Base-by-base conservation (phyloP, 306 rosid genomes). In the Nissolia schottii region DNA sequence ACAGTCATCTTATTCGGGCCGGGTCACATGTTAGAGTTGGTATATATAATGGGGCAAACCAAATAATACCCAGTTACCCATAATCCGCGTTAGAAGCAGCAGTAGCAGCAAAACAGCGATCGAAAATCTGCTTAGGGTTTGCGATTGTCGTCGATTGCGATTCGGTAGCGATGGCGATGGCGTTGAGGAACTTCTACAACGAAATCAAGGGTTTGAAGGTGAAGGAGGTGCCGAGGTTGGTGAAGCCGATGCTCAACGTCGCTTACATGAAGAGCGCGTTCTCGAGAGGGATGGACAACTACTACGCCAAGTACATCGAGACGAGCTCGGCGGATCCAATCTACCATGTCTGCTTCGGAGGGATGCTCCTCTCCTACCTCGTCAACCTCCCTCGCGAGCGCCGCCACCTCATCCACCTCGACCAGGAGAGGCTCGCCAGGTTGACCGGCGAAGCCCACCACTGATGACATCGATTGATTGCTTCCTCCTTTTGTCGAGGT, bases 331-430 rank as follows among this genome's bases (percentile, higher is more conserved):
- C 70, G 13, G 89, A 84, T 0, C 89, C 89, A 1, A 67, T 90
- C 23, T 65, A 12, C 64, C 98, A 93, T 67, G 84, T 93, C 53
- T 84, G 90, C 87, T 85, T 64, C 12, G 96, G 97, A 0, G 98
- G 98, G 5, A 85, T 90, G 93, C 45, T 80, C 67, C 84, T 93
- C 49, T 90, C 96, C 28, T 93, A 88, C 80, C 85, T 90, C 50
- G 78, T 93, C 43, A 88, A 83, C 4, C 97, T 93, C 48, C 96
- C 96, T 1, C 82, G 87, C 45, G 96, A 93, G 79, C 92, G 90
- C 23, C 96, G 98, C 67, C 97, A 93, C 58, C 91, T 85, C 53
- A 88, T 62, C 71, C 98, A 89, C 75, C 80, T 45, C 22, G 51
- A 23, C 77, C 82, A 49, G 7, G 51, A 15, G 51, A 15, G 51